These are phyloP conservation scores for Echeveria elegans DNA, from an alignment of 164 flowering plant species.

Conservation along the genomic window DNA sequence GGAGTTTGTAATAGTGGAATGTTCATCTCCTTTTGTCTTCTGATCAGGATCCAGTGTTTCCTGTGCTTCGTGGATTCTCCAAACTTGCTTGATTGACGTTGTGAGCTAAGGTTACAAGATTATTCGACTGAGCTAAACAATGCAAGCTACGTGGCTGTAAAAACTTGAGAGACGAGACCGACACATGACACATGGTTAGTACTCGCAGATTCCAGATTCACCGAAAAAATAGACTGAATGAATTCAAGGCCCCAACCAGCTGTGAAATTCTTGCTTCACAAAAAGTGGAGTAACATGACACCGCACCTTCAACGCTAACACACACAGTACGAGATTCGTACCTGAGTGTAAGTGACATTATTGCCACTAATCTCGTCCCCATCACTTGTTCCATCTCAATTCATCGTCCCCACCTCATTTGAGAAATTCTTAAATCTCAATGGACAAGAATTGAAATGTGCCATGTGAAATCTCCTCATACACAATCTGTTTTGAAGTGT, in stretches of 20 bases:
- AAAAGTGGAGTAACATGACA: conserved; percentile 7
- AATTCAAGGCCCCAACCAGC: background rate
- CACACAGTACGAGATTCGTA: conserved; percentile 1
- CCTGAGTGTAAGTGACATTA: background rate
- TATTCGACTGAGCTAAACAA: background rate
- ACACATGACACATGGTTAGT: too few relatives aligned
- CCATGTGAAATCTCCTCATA: conserved; percentile 6
- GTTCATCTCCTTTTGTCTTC: background rate
- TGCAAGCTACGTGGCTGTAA: too few relatives aligned
- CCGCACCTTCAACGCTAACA: too few relatives aligned
- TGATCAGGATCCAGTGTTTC: too few relatives aligned
- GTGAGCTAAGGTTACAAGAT: background rate
- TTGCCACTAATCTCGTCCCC: background rate
- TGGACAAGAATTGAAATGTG: background rate
- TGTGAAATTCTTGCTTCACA: background rate
- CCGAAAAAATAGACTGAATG: background rate
- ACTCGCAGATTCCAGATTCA: background rate
- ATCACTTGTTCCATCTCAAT: background rate
- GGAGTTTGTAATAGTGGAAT: background rate
- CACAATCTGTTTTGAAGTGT: background rate
- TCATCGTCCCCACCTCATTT: background rate
- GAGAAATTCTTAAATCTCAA: background rate
- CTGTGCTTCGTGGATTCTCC: background rate
- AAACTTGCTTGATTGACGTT: background rate
- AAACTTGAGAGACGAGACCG: too few relatives aligned